Evolutionary conservation across 2,329 filamentous ascomycete genomes (phyloP), one percentile per base, ranked within the genome.

Genomic region (Calonectria honghensis): DNA sequence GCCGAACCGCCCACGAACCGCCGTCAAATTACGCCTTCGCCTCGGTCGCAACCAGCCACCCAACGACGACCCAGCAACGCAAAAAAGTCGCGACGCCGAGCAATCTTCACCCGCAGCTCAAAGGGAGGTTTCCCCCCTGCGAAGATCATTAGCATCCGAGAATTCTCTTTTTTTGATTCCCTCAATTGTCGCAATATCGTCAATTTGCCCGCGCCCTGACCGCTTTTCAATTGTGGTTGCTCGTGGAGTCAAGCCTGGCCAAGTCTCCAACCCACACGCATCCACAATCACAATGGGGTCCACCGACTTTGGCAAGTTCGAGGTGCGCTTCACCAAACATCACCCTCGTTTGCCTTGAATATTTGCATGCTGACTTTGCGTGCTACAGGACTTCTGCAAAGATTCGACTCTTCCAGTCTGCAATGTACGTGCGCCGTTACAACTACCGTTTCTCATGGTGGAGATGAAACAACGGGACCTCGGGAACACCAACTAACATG

Each of bases 331-430:
- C 37, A 32, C 65, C 31, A 64, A 27, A 67, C 65, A 39, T 52
- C 70, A 66, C 39, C 48, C 57, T 51, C 35, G 67, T 65, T 52
- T 68, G 52, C 20, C 70, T 54, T 14, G 59, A 52, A 29, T 57
- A 75, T 72, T 78, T 73, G 35, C 24, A 63, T 74, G 76, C 81
- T 82, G 77, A 82, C 74, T 70, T 72, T 75, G 11, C n/a, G 75
- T 68, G 54, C 63, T 73, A 82, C 82, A 96, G 94, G 88, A 94
- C 83, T 96, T 97, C 85, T 97, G 95, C 89, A 93, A 91, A 84
- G 94, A 96, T 87, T 94, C 94, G 81, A 96, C 94, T 73, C 89
- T 96, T 81, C 94, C 95, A 70, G 89, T 96, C 81, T 97, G 94
- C 89, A 96, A 96, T 90, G 94, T 96, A 90, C 81, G 93, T 91